phyloP scores from a whole-genome alignment of 179 eudicot genomes.

The Spergularia azorica region DNA sequence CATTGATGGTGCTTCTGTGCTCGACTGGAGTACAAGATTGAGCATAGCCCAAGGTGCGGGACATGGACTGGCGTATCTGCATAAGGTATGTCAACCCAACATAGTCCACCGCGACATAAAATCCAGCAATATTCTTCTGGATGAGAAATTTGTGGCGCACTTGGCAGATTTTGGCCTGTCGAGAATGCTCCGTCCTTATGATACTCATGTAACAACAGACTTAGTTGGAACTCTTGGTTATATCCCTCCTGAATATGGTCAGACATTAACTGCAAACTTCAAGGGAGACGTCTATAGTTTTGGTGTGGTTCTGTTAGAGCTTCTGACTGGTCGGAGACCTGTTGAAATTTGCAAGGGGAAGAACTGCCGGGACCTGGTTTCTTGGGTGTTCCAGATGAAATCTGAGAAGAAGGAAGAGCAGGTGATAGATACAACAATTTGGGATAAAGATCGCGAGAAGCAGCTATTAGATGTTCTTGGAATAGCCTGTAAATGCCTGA shows the following conservation, averaged over 20 bases:
- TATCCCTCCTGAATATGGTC: constrained; percentile 91
- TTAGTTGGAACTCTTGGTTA: constrained; percentile 91
- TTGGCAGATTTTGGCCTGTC: constrained; percentile 93
- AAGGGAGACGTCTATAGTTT: constrained; percentile 95
- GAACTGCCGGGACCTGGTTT: constrained; percentile 76
- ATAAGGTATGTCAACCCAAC: constrained; percentile 58
- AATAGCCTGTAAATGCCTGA: constrained; percentile 77
- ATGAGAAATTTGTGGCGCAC: constrained; percentile 84
- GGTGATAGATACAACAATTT: constrained; percentile 63
- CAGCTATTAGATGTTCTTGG: constrained; percentile 65
- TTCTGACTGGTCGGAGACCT: constrained; percentile 78
- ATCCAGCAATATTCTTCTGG: constrained; percentile 85
- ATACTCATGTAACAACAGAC: constrained; percentile 94
- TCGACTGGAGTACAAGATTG: constrained; percentile 64
- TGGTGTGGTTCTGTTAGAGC: constrained; percentile 88
- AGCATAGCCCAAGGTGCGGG: constrained; percentile 89
- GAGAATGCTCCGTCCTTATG: constrained; percentile 72
- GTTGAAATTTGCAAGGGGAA: constrained; percentile 94
- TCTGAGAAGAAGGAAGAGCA: constrained; percentile 63
- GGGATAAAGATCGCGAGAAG: constrained; percentile 62
- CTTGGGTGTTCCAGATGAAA: constrained; percentile 92
- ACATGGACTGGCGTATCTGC: constrained; percentile 74
- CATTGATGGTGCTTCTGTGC: constrained; percentile 61
- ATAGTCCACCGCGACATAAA: constrained; percentile 86
- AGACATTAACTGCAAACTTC: constrained; percentile 83